These are phyloP conservation scores for Diaporthe vaccinii DNA, from an alignment of 2,329 filamentous ascomycete genomes.

Conservation along the genomic window DNA sequence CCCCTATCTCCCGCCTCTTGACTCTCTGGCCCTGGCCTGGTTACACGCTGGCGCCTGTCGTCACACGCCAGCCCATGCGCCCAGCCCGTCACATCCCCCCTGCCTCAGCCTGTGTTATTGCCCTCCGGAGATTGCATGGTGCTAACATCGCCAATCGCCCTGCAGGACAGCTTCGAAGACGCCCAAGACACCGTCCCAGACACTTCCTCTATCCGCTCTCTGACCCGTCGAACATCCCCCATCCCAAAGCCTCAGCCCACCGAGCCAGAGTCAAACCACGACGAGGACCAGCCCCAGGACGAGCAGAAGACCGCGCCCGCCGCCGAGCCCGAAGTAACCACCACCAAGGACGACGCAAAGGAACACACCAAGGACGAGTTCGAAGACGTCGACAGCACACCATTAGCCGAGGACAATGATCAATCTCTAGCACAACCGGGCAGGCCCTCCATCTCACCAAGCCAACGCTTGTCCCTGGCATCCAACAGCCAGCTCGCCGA, in stretches of 20 bases:
- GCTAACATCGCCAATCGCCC: slow-evolving; percentile 23
- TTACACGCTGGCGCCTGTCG: slow-evolving; percentile 38
- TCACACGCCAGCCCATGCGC: slow-evolving; percentile 36
- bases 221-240: slow-evolving; percentile 65
- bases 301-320: slow-evolving; percentile 17
- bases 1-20: slow-evolving; percentile 7
- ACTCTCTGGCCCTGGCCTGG: slow-evolving; percentile 10
- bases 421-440: slow-evolving; percentile 39
- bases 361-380: slow-evolving; percentile 49
- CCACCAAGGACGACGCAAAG: slow-evolving; percentile 51
- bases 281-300: slow-evolving; percentile 44
- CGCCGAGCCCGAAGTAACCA: slow-evolving; percentile 43
- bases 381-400: slow-evolving; percentile 44
- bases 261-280: slow-evolving; percentile 43
- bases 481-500: slow-evolving; percentile 64
- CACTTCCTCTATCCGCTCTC: slow-evolving; percentile 73
- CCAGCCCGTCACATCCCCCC: slow-evolving; percentile 20
- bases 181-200: slow-evolving; percentile 77
- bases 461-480: slow-evolving; percentile 59
- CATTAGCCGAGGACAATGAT: slow-evolving; percentile 40
- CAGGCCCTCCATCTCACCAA: slow-evolving; percentile 56
- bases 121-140: slow-evolving; percentile 28
- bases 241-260: slow-evolving; percentile 50
- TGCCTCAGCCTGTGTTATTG: neutral
- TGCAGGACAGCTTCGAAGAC: slow-evolving; percentile 86